Evolutionary conservation across 148 eudicot genomes (phyloP), one percentile per base, ranked within the genome.

Genomic region (Pharnaceum exiguum): DNA sequence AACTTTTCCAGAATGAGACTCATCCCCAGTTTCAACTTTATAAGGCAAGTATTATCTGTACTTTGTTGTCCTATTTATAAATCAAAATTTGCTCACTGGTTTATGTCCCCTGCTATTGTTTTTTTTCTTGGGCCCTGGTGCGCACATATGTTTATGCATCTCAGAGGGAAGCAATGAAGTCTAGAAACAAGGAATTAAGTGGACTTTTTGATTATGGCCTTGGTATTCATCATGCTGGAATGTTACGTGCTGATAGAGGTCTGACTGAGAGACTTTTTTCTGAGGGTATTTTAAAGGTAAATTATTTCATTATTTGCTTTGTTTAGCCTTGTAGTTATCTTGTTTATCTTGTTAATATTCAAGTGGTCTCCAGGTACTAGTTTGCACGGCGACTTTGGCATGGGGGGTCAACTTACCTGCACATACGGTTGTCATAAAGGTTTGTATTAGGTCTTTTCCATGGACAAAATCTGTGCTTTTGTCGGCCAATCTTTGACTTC

Each of bases 371-470:
- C 71, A 88, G 96, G 99, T 89, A 21, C 99, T 89, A 68, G 95
- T 84, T 55, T 94, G 99, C 75, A 94, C 99, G 29, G 99, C 99
- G 53, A 94, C 99, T 64, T 69, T 94, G 77, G 99, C 99, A 56
- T 94, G 99, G 99, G 99, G 99, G 52, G 99, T 94, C 21, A 94
- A 94, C 75, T 76, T 94, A 72, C 99, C 99, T 57, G 99, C 99
- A 69, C 99, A 94, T 68, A 94, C 99, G 27, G 99, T 94, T 59
- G 99, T 94, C 70, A 94, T 94, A 37, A 94, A 94, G 99, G 97
- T 90, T 62, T 60, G 80, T 60, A 56, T 50, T 38, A 51, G 11
- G 39, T 51, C 43, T 9, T 25, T 39, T 60, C 17, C 0, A 15
- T 29, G 43, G 22, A 27, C 4, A 26, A 10, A 42, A 54, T 7